Base-by-base conservation (phyloP, 2,329 filamentous ascomycete species). In the Cladobotryum protrusum region DNA sequence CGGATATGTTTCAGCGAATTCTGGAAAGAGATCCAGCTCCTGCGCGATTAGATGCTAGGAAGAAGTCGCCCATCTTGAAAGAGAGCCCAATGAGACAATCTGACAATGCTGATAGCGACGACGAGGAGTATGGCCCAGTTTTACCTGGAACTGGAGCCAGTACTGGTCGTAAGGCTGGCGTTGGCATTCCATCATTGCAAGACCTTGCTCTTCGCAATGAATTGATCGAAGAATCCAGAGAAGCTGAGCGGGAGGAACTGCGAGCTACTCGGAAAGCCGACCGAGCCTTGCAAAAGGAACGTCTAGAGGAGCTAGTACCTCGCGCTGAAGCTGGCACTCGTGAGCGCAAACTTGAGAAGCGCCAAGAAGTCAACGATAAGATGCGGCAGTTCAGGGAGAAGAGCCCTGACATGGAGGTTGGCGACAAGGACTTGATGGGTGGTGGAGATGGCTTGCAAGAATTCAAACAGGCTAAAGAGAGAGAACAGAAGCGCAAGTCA, bases 281-380 rank as follows among this genome's bases (percentile, higher is more conserved):
- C 56, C 81, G 85, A 3, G 74, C 75, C 41, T 61, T 75, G 4
- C 86, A 92, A 60, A 86, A 85, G 55, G 85, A 86, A 48, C 78
- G 79, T 0, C 75, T 93, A 0, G 89, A 96, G 13, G 91, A 96
- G 56, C 71, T 96, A 0, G 81, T 77, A 0, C 91, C 92, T 0
- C 87, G 89, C 11, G 89, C 92, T 0, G 89, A 93, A 53, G 73
- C 90, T 0, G 90, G 91, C 0, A 87, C 87, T 1, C 83, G 84
- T 42, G 92, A 96, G 70, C 83, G 92, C 11, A 81, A 83, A 61
- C 76, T 97, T 1, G 92, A 99, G 72, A 96, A 96, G 77, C 85
- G 84, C 56, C 79, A 78, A 33, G 86, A 87, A 54, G 73, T 79
- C 5, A 86, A 86, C 29, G 83, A 85, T 6, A 82, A 85, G 57